Percentiles rank a stretch among this genome's conserved stretches.
Conservation (phyloP, 2,329 filamentous ascomycete genomes). For the Talaromyces sp. region DNA sequence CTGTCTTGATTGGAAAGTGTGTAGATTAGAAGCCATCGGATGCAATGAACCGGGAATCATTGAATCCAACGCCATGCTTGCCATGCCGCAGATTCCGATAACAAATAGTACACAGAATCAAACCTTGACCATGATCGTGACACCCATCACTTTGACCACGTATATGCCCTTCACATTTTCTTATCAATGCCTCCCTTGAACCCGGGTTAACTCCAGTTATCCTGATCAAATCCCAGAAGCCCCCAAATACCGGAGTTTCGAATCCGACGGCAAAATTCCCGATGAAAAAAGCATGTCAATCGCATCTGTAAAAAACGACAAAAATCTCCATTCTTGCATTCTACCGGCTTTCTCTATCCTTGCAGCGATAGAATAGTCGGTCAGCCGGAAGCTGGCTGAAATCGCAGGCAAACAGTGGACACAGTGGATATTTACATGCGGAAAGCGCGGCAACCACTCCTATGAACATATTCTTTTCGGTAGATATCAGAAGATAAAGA, state of each 20-base stretch:
- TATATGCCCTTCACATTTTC: not conserved
- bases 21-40: not conserved
- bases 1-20: not conserved
- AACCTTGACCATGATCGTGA: not conserved
- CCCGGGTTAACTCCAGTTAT: not conserved
- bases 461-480: not conserved
- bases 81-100: not conserved
- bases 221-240: not conserved
- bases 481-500: not conserved
- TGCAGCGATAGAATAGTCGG: not conserved
- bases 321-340: not conserved
- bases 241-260: not conserved
- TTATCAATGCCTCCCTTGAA: not conserved
- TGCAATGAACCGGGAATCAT: not conserved
- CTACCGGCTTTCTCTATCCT: not conserved
- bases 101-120: not conserved
- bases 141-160: not conserved
- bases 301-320: not conserved
- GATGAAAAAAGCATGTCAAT: not conserved
- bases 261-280: not conserved
- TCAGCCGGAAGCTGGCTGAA: not conserved
- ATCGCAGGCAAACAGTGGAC: not conserved
- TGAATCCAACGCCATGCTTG: not conserved
- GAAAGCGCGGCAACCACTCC: conserved; percentile 1
- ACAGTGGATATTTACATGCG: not conserved